Conservation (phyloP, 2,329 filamentous ascomycete species). For the Tothia fuscella region DNA sequence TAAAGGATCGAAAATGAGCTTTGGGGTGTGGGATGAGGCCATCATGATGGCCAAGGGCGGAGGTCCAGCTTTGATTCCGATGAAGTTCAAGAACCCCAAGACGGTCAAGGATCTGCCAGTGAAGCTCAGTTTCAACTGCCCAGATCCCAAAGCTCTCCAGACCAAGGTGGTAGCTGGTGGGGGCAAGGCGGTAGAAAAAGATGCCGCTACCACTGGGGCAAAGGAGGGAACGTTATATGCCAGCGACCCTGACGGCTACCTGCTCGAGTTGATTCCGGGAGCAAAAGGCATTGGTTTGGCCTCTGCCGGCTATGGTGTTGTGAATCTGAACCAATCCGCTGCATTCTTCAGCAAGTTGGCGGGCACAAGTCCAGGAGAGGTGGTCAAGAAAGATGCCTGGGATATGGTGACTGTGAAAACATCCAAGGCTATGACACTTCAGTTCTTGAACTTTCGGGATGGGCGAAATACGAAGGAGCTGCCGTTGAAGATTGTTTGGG, state of each 20-base stretch:
- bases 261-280: background rate
- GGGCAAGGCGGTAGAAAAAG: background rate
- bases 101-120: constrained; percentile 2
- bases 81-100: constrained; percentile 4
- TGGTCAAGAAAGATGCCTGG: background rate
- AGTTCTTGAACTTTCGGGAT: background rate
- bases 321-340: background rate
- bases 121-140: constrained; percentile 4
- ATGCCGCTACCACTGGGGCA: background rate
- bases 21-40: constrained; percentile 4
- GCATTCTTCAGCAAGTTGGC: background rate
- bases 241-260: constrained; percentile 3
- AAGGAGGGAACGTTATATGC: background rate
- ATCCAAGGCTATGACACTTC: background rate
- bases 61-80: constrained; percentile 4
- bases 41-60: background rate
- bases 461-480: background rate
- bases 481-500: constrained; percentile 7
- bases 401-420: background rate
- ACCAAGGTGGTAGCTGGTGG: background rate
- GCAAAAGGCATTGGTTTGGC: background rate
- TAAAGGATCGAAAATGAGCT: constrained; percentile 1
- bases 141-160: background rate
- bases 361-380: background rate
- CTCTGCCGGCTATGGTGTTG: background rate